Conservation (phyloP, 441 rosid species). For the Gossypium gossypioides region DNA sequence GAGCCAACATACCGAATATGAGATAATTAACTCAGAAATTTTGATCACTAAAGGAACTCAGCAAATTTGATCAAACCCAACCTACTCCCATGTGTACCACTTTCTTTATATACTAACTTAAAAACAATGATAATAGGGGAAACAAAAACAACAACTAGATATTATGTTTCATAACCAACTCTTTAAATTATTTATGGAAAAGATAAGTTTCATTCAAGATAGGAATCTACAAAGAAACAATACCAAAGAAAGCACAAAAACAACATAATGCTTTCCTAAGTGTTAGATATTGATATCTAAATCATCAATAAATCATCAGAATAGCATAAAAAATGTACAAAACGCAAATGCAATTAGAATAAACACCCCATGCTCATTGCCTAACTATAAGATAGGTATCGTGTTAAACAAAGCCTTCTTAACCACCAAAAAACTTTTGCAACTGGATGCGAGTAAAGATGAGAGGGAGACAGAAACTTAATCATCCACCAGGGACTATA, state of each 20-base stretch:
- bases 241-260: neutral
- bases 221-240: neutral
- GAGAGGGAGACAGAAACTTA: neutral
- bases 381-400: neutral
- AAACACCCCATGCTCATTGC: neutral
- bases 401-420: neutral
- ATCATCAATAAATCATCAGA: neutral
- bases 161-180: neutral
- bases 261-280: neutral
- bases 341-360: neutral
- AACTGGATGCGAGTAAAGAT: neutral
- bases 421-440: neutral
- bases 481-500: neutral
- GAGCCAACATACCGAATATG: neutral
- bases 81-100: neutral
- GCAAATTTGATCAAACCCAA: neutral
- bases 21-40: neutral
- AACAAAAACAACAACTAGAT: neutral
- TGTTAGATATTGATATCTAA: neutral
- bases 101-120: neutral
- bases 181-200: neutral
- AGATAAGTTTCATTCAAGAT: neutral
- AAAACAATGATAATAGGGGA: neutral
- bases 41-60: neutral
- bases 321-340: neutral